Base-by-base conservation (phyloP, 2,329 filamentous ascomycete genomes). In the Arachnomyces sp. region DNA sequence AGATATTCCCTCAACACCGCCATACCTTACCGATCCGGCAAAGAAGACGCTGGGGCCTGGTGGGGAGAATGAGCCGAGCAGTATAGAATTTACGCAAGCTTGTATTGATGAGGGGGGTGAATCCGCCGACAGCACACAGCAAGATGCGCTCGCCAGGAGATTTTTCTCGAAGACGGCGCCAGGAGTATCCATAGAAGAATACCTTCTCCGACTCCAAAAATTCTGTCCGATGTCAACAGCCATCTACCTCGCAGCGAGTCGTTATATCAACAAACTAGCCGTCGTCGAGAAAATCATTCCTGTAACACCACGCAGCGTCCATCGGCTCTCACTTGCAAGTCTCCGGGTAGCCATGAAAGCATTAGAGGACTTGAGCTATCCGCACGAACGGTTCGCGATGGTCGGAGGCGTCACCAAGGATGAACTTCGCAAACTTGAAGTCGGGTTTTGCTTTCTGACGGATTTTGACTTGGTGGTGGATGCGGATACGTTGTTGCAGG, bases 161-260 rank as follows among this genome's bases (percentile, higher is more conserved):
- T 98, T 98, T 65, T 93, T 92, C 68, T 90, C 84, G 48, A 95
- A 92, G 60, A 78, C 80, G 37, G 80, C 87, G 12, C 90, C 92
- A 14, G 82, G 84, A 8, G 90, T 96, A 49, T 75, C 80, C 28
- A 74, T 95, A 34, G 78, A 83, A 55, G 84, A 92, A 48, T 98
- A 96, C 57, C 75, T 96, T 16, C 72, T 81, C 53, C 84, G 90
- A 12, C 77, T 96, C 43, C 89, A 96, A 65, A 79, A 79, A 43
- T 95, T 84, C 67, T 96, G 90, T 56, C 89, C 92, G 3, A 88
- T 95, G 77, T 93, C 86, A 46, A 88, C 89, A 0, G 90, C 83
- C 16, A 90, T 96, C 7, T 95, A 95, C 65, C 79, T 98, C 17
- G 87, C 90, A 1, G 83, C 89, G 3, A 88, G 85, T 34, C 72